A percentile compares a stretch with the other conserved stretches of the same genome.
Evolutionary conservation across 495 filamentous ascomycete species (phyloP).

Genomic region (Penicillium coffeae): DNA sequence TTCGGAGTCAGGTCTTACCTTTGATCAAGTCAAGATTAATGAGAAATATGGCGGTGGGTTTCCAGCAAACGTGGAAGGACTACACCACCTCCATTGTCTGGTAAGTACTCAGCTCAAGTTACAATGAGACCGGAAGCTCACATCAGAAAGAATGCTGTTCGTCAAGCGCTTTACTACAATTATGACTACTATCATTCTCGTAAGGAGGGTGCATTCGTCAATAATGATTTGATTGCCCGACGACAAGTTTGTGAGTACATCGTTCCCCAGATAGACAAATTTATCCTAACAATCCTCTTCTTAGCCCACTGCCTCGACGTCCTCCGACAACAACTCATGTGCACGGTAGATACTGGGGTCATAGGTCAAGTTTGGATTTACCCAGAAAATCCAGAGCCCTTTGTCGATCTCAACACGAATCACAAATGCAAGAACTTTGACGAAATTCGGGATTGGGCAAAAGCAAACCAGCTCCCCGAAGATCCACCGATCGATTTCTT

Average conservation of each 20-base stretch:
- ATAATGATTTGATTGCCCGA: constrained; percentile 45
- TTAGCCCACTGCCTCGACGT: constrained; percentile 53
- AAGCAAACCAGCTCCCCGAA: constrained; percentile 42
- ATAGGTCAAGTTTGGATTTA: constrained; percentile 53
- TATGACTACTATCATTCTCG: constrained; percentile 50
- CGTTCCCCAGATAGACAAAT: background rate
- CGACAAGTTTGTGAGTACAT: constrained; percentile 43
- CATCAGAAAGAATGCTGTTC: constrained; percentile 44
- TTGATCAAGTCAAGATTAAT: constrained; percentile 48
- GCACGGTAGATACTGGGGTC: constrained; percentile 47
- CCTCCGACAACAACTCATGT: constrained; percentile 55
- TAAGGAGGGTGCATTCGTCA: constrained; percentile 46
- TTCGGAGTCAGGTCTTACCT: constrained; percentile 34
- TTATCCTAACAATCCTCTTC: background rate
- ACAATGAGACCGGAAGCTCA: background rate
- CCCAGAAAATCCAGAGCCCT: constrained; percentile 37
- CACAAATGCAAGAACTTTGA: constrained; percentile 56
- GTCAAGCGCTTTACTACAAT: constrained; percentile 54
- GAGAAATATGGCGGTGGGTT: constrained; percentile 51
- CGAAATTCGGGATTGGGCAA: constrained; percentile 47
- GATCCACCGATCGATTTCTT: constrained; percentile 39
- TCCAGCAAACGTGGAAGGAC: constrained; percentile 52
- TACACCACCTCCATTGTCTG: constrained; percentile 57
- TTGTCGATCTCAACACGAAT: constrained; percentile 52
- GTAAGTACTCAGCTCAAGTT: too few relatives aligned